These are phyloP conservation scores for Globisporangium iwayamae DNA, from an alignment of 352 stramenopile species.

Conservation along the genomic window DNA sequence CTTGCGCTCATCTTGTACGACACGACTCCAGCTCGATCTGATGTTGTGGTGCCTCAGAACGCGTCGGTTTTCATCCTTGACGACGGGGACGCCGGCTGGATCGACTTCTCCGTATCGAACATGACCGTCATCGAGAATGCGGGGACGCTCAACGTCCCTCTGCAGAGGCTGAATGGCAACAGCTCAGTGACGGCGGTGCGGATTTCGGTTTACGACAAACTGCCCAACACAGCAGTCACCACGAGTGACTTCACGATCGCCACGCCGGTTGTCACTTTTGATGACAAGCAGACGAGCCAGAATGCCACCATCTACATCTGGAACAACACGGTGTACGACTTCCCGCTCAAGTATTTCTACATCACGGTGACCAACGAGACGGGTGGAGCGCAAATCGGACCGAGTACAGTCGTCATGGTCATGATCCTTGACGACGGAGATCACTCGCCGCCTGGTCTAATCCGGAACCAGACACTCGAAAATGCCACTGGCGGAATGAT, in stretches of 20 bases:
- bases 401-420: slow-evolving; percentile 24
- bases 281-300: slow-evolving; percentile 25
- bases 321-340: slow-evolving; percentile 47
- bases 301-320: slow-evolving; percentile 29
- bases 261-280: slow-evolving; percentile 29
- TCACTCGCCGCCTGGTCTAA: slow-evolving; percentile 30
- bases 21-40: slow-evolving; percentile 28
- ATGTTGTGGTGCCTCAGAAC: slow-evolving; percentile 18
- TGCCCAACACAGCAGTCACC: slow-evolving; percentile 17
- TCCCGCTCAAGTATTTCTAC: slow-evolving; percentile 42
- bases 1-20: slow-evolving; percentile 37
- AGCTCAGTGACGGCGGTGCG: slow-evolving; percentile 31
- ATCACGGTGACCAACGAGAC: slow-evolving; percentile 25
- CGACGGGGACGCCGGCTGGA: slow-evolving; percentile 49
- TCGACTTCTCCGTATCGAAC: slow-evolving; percentile 31
- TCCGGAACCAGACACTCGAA: slow-evolving; percentile 15
- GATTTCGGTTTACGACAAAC: slow-evolving; percentile 15
- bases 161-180: slow-evolving; percentile 29
- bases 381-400: slow-evolving; percentile 30
- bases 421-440: slow-evolving; percentile 52
- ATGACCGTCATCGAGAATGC: slow-evolving; percentile 28
- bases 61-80: slow-evolving; percentile 38
- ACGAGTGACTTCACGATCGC: slow-evolving; percentile 31
- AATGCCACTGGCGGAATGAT: slow-evolving; percentile 49
- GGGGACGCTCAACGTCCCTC: slow-evolving; percentile 19